Evolutionary conservation across 148 eudicot species (phyloP).

Genomic region (Simmondsia chinensis): DNA sequence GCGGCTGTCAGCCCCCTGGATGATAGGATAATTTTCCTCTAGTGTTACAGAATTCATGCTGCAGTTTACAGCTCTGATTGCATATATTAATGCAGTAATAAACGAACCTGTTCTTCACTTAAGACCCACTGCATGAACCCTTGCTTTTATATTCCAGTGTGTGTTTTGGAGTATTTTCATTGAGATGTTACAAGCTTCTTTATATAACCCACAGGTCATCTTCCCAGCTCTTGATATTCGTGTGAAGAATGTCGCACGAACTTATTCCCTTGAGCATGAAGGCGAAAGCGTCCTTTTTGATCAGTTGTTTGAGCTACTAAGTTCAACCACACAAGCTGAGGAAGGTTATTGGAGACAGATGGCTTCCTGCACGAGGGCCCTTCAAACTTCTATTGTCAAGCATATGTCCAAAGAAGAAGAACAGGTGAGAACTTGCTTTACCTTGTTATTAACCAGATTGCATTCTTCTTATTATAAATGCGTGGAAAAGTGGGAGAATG

Average conservation of each 20-base stretch:
- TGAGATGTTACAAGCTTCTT: neutral
- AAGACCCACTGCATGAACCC: no score
- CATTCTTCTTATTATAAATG: no score
- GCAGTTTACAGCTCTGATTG: no score
- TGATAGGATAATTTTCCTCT: no score
- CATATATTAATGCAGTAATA: no score
- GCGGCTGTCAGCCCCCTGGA: no score
- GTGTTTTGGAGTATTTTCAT: no score
- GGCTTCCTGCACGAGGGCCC: conserved; percentile 93
- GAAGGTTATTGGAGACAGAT: conserved; percentile 80
- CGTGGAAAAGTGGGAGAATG: no score
- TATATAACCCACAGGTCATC: conserved; percentile 46
- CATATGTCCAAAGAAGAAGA: conserved; percentile 99
- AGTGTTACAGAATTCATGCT: no score
- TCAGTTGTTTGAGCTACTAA: conserved; percentile 67
- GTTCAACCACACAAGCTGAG: conserved; percentile 40
- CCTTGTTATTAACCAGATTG: neutral
- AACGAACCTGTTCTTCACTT: no score
- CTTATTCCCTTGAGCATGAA: conserved; percentile 95
- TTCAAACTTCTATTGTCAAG: conserved; percentile 87
- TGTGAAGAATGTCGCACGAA: conserved; percentile 92
- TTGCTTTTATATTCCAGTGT: no score
- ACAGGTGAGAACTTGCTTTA: conserved; percentile 35
- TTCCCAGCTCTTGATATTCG: conserved; percentile 98
- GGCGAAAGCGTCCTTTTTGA: conserved; percentile 93